These are phyloP conservation scores for Chlorella sorokiniana DNA, from an alignment of 139 green algal species.

Conservation along the genomic window DNA sequence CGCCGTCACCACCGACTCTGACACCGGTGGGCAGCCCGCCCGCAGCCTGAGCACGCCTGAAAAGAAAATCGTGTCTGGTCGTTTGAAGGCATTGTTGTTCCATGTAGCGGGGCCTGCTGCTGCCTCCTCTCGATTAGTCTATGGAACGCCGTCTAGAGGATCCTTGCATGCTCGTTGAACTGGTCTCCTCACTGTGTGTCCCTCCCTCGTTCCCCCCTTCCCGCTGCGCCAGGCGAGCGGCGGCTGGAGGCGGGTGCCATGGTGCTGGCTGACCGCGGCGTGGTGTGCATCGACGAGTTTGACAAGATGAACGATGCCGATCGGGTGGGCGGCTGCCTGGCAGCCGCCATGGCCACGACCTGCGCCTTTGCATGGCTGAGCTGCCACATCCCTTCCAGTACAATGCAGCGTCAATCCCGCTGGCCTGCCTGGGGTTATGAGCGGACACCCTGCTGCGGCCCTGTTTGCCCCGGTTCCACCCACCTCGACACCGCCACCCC, in stretches of 20 bases:
- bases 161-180: not conserved
- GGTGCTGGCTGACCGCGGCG: conserved; percentile 96
- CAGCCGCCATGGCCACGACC: too few relatives aligned
- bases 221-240: conserved; percentile 77
- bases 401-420: too few relatives aligned
- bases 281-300: conserved; percentile 99
- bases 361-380: too few relatives aligned
- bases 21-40: conserved; percentile 76
- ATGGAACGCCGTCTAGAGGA: too few relatives aligned
- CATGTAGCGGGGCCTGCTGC: not conserved
- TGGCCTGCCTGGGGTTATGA: too few relatives aligned
- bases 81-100: not conserved
- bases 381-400: too few relatives aligned
- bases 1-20: conserved; percentile 90
- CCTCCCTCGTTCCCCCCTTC: not conserved
- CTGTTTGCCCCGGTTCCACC: too few relatives aligned
- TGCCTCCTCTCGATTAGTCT: not conserved
- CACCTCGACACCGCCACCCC: too few relatives aligned
- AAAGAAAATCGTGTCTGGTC: not conserved
- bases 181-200: too few relatives aligned
- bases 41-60: not conserved
- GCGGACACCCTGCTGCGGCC: too few relatives aligned
- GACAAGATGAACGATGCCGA: conserved; percentile 99
- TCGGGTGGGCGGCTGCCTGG: conserved; percentile 59
- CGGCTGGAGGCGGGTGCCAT: conserved; percentile 97